Evolutionary conservation across 2,329 filamentous ascomycete genomes (phyloP).

Genomic region (Fusarium compactum): DNA sequence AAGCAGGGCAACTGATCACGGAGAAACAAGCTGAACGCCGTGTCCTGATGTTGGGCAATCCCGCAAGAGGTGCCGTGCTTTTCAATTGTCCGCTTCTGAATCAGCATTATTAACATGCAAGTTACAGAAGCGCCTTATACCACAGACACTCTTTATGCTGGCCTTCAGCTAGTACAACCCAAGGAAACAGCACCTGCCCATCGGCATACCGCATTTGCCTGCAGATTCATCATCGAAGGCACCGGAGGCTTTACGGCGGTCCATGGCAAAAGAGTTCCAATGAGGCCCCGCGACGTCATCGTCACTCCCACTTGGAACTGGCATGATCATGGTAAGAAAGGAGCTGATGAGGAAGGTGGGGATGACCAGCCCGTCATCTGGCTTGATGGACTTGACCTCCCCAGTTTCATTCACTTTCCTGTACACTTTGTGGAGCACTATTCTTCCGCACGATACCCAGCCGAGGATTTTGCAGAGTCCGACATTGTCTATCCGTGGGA

Average conservation of each 20-base stretch:
- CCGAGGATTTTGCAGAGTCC: constrained; percentile 55
- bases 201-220: constrained; percentile 66
- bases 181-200: constrained; percentile 68
- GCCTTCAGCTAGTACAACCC: constrained; percentile 67
- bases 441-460: constrained; percentile 59
- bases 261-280: constrained; percentile 63
- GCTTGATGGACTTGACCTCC: constrained; percentile 68
- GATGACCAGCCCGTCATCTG: constrained; percentile 62
- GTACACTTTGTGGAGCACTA: constrained; percentile 67
- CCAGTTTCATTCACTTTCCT: constrained; percentile 61
- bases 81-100: background rate
- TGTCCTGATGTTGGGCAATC: constrained; percentile 57
- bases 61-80: constrained; percentile 53
- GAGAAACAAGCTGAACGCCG: constrained; percentile 56
- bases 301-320: constrained; percentile 70
- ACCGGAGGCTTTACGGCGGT: constrained; percentile 66
- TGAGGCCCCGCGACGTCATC: constrained; percentile 67
- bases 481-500: constrained; percentile 63
- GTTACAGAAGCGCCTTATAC: constrained; percentile 62
- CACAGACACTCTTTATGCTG: constrained; percentile 68
- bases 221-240: constrained; percentile 69
- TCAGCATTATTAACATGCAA: constrained; percentile 25
- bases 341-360: constrained; percentile 49
- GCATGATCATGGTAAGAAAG: constrained; percentile 70
- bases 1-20: constrained; percentile 51